Evolutionary conservation across 306 rosid species (phyloP).

Genomic region (Hylodesmum podocarpum): DNA sequence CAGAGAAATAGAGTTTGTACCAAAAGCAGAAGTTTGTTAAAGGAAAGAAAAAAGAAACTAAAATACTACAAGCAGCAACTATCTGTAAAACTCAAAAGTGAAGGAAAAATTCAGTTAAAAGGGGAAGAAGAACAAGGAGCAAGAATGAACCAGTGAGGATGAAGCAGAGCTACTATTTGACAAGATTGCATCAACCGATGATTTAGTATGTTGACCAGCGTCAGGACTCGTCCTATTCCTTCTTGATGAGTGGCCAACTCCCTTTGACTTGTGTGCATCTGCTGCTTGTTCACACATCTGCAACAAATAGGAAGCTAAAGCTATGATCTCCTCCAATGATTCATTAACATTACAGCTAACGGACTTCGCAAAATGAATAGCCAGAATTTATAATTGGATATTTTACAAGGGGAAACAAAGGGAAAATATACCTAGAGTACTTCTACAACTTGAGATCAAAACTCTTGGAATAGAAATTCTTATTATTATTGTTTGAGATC

Average conservation of each 20-base stretch:
- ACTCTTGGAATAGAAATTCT: background rate
- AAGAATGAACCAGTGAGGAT: conserved; percentile 35
- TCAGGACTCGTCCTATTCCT: conserved; percentile 70
- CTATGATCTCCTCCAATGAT: background rate
- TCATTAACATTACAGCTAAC: conserved; percentile 21
- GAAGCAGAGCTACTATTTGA: conserved; percentile 45
- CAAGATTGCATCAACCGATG: conserved; percentile 88
- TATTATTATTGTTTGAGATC: no score
- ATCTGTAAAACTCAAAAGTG: conserved; percentile 10
- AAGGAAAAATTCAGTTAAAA: background rate
- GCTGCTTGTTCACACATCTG: conserved; percentile 99
- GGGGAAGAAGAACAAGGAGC: background rate
- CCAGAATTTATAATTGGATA: conserved; percentile 12
- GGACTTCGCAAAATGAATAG: conserved; percentile 19
- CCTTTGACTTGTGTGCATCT: conserved; percentile 92
- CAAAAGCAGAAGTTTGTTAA: background rate
- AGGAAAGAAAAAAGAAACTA: background rate
- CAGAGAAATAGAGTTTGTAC: conserved; percentile 10
- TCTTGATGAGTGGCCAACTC: conserved; percentile 60
- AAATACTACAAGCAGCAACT: conserved; percentile 17
- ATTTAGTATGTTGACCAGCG: conserved; percentile 56
- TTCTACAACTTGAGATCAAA: background rate
- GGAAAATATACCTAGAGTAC: background rate
- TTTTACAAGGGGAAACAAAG: background rate
- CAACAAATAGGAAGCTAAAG: conserved; percentile 32